phyloP scores from a whole-genome alignment of 768 basidiomycete species.

The Cantharellus cinnabarinus region DNA sequence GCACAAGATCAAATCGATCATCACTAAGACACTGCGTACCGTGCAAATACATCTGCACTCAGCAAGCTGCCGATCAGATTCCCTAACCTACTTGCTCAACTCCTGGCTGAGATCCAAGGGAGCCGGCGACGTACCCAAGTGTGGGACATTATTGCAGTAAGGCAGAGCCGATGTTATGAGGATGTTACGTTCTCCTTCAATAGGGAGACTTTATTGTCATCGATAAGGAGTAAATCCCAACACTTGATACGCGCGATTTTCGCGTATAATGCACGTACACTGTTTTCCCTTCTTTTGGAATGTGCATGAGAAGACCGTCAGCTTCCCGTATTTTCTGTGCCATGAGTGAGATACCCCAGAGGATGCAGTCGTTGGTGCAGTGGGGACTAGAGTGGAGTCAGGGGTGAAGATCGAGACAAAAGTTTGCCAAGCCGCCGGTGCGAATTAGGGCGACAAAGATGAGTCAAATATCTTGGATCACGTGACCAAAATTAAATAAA shows the following conservation, averaged over 20 bases:
- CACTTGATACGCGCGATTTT: neutral
- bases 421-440: no score
- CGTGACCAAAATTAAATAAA: no score
- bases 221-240: neutral
- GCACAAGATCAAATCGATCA: neutral
- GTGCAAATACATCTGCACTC: conserved; percentile 90
- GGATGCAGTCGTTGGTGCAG: no score
- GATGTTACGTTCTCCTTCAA: conserved; percentile 69
- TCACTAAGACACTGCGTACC: conserved; percentile 29
- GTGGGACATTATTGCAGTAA: conserved; percentile 93
- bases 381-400: no score
- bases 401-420: no score
- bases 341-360: neutral
- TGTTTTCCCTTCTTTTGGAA: conserved; percentile 24
- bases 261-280: conserved; percentile 18
- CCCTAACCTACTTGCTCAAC: conserved; percentile 16
- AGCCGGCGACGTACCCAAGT: conserved; percentile 41
- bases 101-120: conserved; percentile 1
- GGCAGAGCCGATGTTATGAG: conserved; percentile 91
- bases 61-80: conserved; percentile 91
- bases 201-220: conserved; percentile 35
- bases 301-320: conserved; percentile 24
- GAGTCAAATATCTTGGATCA: no score
- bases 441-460: no score
- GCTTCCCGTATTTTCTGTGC: conserved; percentile 13